Percentiles rank a stretch among this genome's conserved stretches.
phyloP scores from a whole-genome alignment of 306 rosid genomes.

The Comarum palustre region DNA sequence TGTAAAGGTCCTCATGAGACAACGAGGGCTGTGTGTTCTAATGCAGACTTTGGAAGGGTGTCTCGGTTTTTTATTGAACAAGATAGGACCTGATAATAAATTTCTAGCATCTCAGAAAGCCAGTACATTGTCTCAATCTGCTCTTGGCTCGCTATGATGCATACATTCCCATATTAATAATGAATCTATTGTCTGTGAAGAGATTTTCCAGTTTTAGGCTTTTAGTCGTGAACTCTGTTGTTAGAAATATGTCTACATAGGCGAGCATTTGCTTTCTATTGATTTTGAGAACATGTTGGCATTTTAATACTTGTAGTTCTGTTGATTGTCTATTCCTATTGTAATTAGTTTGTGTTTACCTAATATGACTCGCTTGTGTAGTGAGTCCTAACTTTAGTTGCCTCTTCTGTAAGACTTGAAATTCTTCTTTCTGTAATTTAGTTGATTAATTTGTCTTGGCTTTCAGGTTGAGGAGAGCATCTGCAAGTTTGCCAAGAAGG shows the following conservation, averaged over 20 bases:
- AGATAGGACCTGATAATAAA: conserved; percentile 1
- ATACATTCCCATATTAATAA: not conserved
- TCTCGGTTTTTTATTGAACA: not conserved
- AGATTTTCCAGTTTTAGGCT: not conserved
- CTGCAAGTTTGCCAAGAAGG: conserved; percentile 89
- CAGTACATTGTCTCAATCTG: conserved; percentile 3
- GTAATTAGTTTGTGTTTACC: not conserved
- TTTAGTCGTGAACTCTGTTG: not conserved
- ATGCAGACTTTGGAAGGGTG: conserved; percentile 5
- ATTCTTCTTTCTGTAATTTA: no score
- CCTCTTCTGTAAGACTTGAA: not conserved
- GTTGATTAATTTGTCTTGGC: not conserved
- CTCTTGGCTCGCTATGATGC: conserved; percentile 11
- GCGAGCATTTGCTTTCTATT: not conserved
- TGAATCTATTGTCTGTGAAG: not conserved
- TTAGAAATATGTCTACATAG: no score
- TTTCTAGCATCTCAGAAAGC: conserved; percentile 4
- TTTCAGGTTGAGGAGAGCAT: conserved; percentile 71
- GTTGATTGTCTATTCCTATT: not conserved
- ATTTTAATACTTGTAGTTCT: not conserved
- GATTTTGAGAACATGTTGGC: not conserved
- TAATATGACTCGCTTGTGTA: not conserved
- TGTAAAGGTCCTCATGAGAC: not conserved
- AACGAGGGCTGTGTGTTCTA: not conserved
- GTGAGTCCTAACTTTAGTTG: not conserved